These are phyloP conservation scores for Neopestalotiopsis clavispora DNA, from an alignment of 2,329 filamentous ascomycete species.

Conservation along the genomic window DNA sequence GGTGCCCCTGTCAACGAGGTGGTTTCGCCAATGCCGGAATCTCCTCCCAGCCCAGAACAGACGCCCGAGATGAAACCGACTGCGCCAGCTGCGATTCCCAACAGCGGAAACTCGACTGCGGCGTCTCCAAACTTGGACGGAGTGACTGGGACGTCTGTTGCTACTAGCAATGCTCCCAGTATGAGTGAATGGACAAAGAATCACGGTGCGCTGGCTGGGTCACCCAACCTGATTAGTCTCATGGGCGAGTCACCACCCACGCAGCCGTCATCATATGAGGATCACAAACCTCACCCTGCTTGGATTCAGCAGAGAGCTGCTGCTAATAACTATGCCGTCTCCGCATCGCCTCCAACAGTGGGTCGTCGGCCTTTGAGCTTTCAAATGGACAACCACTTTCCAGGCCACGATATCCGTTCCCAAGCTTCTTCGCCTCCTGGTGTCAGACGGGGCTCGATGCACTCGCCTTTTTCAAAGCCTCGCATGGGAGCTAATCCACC, in stretches of 20 bases:
- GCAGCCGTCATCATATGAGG: slow-evolving; percentile 42
- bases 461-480: slow-evolving; percentile 50
- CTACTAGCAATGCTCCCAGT: slow-evolving; percentile 38
- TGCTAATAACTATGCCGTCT: slow-evolving; percentile 34
- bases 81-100: slow-evolving; percentile 34
- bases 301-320: slow-evolving; percentile 23
- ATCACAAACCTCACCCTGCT: slow-evolving; percentile 21
- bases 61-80: slow-evolving; percentile 38
- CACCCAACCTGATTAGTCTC: slow-evolving; percentile 40
- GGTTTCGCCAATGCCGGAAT: slow-evolving; percentile 28
- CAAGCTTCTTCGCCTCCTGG: slow-evolving; percentile 44
- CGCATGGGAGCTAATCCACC: slow-evolving; percentile 51
- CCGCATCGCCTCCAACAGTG: slow-evolving; percentile 35
- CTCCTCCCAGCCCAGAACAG: slow-evolving; percentile 27
- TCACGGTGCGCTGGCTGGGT: slow-evolving; percentile 35
- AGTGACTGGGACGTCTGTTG: slow-evolving; percentile 35
- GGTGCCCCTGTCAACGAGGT: slow-evolving; percentile 29
- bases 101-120: slow-evolving; percentile 29
- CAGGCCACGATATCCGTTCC: slow-evolving; percentile 41
- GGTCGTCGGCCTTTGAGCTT: slow-evolving; percentile 45
- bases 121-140: slow-evolving; percentile 36
- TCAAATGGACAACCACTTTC: slow-evolving; percentile 44
- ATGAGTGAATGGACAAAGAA: slow-evolving; percentile 37
- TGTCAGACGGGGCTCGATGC: slow-evolving; percentile 52
- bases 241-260: slow-evolving; percentile 42